Percentiles rank a stretch among this genome's conserved stretches.
These are phyloP conservation scores for Globisporangium spinosum DNA, from an alignment of 352 stramenopile genomes.

Conservation along the genomic window DNA sequence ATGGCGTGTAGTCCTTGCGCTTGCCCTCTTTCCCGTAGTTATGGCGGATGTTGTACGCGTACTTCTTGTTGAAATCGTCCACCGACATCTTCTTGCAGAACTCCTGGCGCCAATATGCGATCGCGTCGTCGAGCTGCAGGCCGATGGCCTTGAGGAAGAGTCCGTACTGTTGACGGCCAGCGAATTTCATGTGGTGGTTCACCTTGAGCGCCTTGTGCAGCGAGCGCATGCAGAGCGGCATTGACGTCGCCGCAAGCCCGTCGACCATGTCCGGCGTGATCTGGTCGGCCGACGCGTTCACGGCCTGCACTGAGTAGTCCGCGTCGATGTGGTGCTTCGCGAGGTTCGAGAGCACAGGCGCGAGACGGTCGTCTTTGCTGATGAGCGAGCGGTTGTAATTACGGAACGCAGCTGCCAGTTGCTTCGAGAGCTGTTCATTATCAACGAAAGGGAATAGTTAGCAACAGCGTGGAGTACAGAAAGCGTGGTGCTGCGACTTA, in stretches of 20 bases:
- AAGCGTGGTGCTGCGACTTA: slow-evolving; percentile 23
- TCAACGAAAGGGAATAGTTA: slow-evolving; percentile 9
- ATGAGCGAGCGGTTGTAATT: slow-evolving; percentile 90
- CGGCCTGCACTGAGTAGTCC: slow-evolving; percentile 64
- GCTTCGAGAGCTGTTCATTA: slow-evolving; percentile 78
- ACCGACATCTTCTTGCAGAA: slow-evolving; percentile 94
- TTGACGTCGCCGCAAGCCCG: slow-evolving; percentile 80
- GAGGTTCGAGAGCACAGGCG: slow-evolving; percentile 93
- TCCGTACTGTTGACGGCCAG: slow-evolving; percentile 95
- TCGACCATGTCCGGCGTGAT: slow-evolving; percentile 93
- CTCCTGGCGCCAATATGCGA: slow-evolving; percentile 94
- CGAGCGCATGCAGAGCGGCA: slow-evolving; percentile 98
- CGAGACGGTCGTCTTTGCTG: slow-evolving; percentile 90
- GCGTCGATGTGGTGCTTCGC: slow-evolving; percentile 95
- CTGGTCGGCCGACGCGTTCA: slow-evolving; percentile 33
- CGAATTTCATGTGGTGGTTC: slow-evolving; percentile 97
- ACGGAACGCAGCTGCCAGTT: slow-evolving; percentile 84
- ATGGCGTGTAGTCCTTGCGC: slow-evolving; percentile 95
- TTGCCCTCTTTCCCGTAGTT: slow-evolving; percentile 99
- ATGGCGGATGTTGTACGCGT: slow-evolving; percentile 98
- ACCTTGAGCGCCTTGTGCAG: slow-evolving; percentile 92
- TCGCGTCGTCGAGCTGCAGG: slow-evolving; percentile 94
- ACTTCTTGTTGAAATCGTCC: slow-evolving; percentile 98
- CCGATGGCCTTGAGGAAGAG: slow-evolving; percentile 98
- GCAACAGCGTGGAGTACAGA: not conserved